Evolutionary conservation across 345 rosid genomes (phyloP), one percentile per base, ranked within the genome.

Genomic region (Noccaea bulbosa): DNA sequence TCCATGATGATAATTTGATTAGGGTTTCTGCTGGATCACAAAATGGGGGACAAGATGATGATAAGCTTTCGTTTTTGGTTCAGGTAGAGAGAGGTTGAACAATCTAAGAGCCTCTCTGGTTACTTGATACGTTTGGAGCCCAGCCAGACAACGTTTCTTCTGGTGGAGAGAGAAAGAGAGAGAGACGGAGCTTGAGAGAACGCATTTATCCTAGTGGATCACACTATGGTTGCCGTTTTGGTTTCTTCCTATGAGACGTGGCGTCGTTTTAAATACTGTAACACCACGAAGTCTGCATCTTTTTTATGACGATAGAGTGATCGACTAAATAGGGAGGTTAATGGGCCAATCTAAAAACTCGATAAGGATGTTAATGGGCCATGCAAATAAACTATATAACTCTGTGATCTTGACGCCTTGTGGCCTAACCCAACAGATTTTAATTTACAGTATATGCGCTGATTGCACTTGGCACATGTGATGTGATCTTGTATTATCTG

Each of bases 101-200:
- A 62, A 52, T 62, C 75, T 41, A 50, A 37, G 37, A 35, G 63
- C 58, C 17, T n/a, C n/a, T n/a, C n/a, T 72, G 65, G 77, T 60
- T 20, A 20, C 22, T 65, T 73, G 71, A 73, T 65, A 65, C 67
- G 77, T 74, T 59, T 74, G 48, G 62, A 66, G 20, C 20, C 20
- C 20, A 20, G 77, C 54, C 61, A 65, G 66, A 56, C 41, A 63
- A 64, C 77, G 66, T 65, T 58, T 49, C 67, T 35, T 64, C 69
- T 48, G 17, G 55, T 64, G 56, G 55, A 34, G 41, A 62, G 20
- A 34, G 15, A 11, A 32, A 37, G 38, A 57, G 45, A 50, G 33
- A 30, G 22, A 33, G 47, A 62, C 11, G 38, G 33, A 8, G 62
- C 40, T 16, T 30, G 33, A 39, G 34, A n/a, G 11, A 9, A 39